Evolutionary conservation across 2,329 filamentous ascomycete species (phyloP).

Genomic region (Coniochaeta pulveracea): DNA sequence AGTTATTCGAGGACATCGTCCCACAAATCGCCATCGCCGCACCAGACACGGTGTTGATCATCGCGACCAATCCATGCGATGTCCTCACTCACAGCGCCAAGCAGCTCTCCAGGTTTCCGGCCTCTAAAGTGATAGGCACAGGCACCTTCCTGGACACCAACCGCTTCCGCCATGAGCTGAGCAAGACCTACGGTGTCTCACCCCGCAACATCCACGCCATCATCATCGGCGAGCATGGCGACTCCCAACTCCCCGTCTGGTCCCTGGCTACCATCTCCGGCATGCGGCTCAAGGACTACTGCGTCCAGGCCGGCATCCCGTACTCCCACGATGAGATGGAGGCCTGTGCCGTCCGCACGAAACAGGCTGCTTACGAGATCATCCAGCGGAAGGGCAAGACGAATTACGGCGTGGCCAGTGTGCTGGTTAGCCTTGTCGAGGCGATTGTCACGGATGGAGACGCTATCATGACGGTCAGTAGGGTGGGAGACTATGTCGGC

Average conservation of each 20-base stretch:
- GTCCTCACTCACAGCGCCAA: slow-evolving; percentile 18
- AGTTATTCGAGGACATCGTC: slow-evolving; percentile 16
- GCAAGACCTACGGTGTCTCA: slow-evolving; percentile 14
- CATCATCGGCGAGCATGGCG: slow-evolving; percentile 21
- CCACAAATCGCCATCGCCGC: slow-evolving; percentile 16
- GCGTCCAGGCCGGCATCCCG: slow-evolving; percentile 11
- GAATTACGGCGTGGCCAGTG: slow-evolving; percentile 19
- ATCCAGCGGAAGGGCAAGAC: slow-evolving; percentile 20
- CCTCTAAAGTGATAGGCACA: slow-evolving; percentile 18
- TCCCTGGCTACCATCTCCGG: slow-evolving; percentile 18
- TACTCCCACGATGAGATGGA: slow-evolving; percentile 15
- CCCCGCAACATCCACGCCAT: slow-evolving; percentile 19
- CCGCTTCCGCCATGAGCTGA: slow-evolving; percentile 17
- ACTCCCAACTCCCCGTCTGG: slow-evolving; percentile 20
- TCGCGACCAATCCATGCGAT: slow-evolving; percentile 21
- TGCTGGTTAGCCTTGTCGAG: slow-evolving; percentile 17
- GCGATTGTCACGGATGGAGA: slow-evolving; percentile 18
- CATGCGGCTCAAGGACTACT: slow-evolving; percentile 16
- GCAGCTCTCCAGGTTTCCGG: slow-evolving; percentile 17
- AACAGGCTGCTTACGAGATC: slow-evolving; percentile 19
- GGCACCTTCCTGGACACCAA: slow-evolving; percentile 20
- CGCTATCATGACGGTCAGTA: slow-evolving; percentile 16
- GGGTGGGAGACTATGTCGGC: slow-evolving; percentile 15
- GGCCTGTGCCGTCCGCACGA: slow-evolving; percentile 13
- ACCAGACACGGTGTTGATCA: slow-evolving; percentile 17